These are phyloP conservation scores for Tephrocybe sp. DNA, from an alignment of 768 basidiomycete genomes.

Conservation along the genomic window DNA sequence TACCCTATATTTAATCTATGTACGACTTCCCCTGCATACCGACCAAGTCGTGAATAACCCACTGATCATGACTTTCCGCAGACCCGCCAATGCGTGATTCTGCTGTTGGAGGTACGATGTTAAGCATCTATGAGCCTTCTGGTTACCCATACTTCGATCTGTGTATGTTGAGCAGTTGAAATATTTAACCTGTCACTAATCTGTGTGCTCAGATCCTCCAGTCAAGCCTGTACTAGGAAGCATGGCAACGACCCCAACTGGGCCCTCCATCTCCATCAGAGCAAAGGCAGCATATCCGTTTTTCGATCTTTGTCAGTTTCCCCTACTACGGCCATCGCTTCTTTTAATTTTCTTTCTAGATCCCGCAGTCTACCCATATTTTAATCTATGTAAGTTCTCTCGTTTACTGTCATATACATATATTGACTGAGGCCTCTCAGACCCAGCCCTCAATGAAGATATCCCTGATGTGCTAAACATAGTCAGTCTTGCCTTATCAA, in stretches of 20 bases:
- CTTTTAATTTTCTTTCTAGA: conserved; percentile 23
- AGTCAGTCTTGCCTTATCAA: neutral
- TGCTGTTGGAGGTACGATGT: neutral
- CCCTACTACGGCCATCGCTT: neutral
- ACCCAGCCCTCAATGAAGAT: conserved; percentile 2
- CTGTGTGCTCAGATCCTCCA: conserved; percentile 2
- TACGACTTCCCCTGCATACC: conserved; percentile 18
- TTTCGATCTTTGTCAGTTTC: conserved; percentile 9
- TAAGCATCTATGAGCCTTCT: neutral
- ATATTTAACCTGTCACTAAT: neutral
- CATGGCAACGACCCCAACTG: neutral
- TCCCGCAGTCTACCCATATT: conserved; percentile 30
- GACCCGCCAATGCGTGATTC: neutral
- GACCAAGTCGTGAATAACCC: neutral
- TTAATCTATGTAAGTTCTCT: conserved; percentile 23
- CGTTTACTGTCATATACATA: neutral
- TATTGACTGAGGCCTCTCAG: too few relatives aligned
- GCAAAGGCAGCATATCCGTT: conserved; percentile 4
- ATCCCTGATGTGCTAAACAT: neutral
- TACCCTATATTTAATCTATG: conserved; percentile 30
- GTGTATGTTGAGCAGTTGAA: conserved; percentile 25
- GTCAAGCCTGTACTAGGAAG: too few relatives aligned
- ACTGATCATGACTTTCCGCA: too few relatives aligned
- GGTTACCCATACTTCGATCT: conserved; percentile 27
- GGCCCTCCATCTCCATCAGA: neutral